These are phyloP conservation scores for Eucalyptus victrix DNA, from an alignment of 345 rosid genomes.

Conservation along the genomic window DNA sequence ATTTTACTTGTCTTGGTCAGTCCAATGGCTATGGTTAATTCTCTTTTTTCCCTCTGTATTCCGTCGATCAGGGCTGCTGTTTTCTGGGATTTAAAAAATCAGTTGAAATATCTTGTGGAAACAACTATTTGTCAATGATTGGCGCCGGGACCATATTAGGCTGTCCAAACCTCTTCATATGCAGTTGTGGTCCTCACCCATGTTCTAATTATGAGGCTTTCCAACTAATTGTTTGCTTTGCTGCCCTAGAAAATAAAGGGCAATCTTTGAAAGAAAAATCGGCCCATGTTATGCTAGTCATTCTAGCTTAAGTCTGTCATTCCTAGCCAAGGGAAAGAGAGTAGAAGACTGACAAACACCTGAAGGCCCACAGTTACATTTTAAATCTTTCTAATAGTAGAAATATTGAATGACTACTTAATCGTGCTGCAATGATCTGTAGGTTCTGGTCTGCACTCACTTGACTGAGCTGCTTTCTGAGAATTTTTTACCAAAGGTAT, in stretches of 20 bases:
- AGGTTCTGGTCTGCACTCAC: slow-evolving; percentile 92
- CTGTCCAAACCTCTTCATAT: neutral
- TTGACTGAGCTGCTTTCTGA: slow-evolving; percentile 69
- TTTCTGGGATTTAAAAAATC: neutral
- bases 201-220: neutral
- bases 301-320: neutral
- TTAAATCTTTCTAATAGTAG: neutral
- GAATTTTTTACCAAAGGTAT: slow-evolving; percentile 63
- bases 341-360: neutral
- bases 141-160: neutral
- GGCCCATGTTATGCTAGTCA: neutral
- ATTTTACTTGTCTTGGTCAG: neutral
- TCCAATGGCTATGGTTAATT: neutral
- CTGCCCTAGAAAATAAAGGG: neutral
- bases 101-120: neutral
- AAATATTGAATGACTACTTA: neutral
- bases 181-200: neutral
- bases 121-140: neutral
- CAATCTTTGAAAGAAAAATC: neutral
- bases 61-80: neutral
- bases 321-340: neutral
- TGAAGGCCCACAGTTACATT: neutral
- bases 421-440: neutral
- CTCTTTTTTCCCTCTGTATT: neutral
- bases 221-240: neutral